Conservation (phyloP, 2,329 filamentous ascomycete species). For the Aspergillus vadensis region DNA sequence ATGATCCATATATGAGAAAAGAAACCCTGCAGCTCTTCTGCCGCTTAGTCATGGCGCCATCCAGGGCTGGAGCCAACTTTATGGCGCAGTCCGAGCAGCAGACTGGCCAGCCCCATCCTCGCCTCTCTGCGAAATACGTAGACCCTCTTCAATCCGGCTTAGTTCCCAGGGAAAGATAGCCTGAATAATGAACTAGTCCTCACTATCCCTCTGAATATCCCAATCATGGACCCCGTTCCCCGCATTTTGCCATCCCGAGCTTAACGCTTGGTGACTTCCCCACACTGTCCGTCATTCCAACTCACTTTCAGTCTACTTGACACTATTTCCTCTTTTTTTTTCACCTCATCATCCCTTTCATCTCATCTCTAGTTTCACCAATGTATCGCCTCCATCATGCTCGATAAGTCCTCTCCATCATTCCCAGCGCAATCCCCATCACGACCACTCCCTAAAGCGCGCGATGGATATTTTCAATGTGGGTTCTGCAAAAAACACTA, state of each 20-base stretch:
- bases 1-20: too few species aligned
- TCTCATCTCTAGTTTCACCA: neutral
- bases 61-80: neutral
- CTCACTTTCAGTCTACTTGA: neutral
- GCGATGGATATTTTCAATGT: conserved; percentile 49
- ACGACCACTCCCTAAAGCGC: conserved; percentile 17
- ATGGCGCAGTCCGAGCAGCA: neutral
- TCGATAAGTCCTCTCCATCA: conserved; percentile 12
- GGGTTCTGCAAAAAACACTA: conserved; percentile 56
- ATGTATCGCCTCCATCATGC: conserved; percentile 14
- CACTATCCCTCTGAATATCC: neutral
- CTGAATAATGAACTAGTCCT: too few species aligned
- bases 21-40: neutral
- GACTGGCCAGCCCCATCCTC: neutral
- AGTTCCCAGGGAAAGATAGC: neutral
- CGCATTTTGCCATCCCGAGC: conserved; percentile 1
- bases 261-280: neutral
- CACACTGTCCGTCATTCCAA: neutral
- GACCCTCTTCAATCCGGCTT: neutral
- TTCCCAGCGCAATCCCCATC: conserved; percentile 13
- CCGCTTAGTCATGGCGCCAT: neutral
- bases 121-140: neutral
- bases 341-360: neutral
- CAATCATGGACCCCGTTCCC: neutral
- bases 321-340: neutral